Evolutionary conservation across 192 early-diverging fungal genomes (phyloP), one percentile per base, ranked within the genome.

Genomic region (Backusella psychrophila): DNA sequence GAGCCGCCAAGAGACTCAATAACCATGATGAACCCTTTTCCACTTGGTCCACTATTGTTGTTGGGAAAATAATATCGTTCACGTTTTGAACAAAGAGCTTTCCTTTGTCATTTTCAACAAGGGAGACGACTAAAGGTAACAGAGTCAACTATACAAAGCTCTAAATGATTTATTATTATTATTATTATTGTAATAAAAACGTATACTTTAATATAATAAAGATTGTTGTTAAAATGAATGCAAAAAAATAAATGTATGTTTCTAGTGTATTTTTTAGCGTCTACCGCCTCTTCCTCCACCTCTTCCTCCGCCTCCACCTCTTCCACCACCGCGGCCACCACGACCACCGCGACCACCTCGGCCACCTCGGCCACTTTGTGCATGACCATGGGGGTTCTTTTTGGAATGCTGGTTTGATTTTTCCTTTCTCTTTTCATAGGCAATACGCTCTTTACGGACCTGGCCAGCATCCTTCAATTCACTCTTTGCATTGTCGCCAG

Each of bases 381-480:
- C 38, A 6, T 12, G n/a, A 46, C 70, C 70, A 17, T 17, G 39
- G 14, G 39, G 29, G 29, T 79, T 77, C 2, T 76, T 79, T 17
- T 77, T 80, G 11, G 75, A 76, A 33, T 80, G 89, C 8, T 92
- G 84, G 17, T 89, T 92, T 3, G 89, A 93, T 83, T 96, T 96
- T 44, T 87, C 95, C 42, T 88, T 76, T 49, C 95, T 73, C 82
- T 92, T 89, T 76, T 96, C 94, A 82, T 91, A 91, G 23, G 68
- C 75, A 69, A 90, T 78, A 72, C 94, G 79, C 31, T 89, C 89
- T 84, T 96, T 97, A 73, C 89, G 89, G 73, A 98, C 96, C 82
- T 95, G 89, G 44, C 87, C 87, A 23, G 87, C 86, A n/a, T 86
- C 85, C 84, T 92, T 94, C 74, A 98, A 89, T 81, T 98, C 97